A percentile compares a stretch with the other conserved stretches of the same genome.
These are phyloP conservation scores for carrot (Daucus carota) DNA, from an alignment of 129 eudicot species.

Conservation along the genomic window DNA sequence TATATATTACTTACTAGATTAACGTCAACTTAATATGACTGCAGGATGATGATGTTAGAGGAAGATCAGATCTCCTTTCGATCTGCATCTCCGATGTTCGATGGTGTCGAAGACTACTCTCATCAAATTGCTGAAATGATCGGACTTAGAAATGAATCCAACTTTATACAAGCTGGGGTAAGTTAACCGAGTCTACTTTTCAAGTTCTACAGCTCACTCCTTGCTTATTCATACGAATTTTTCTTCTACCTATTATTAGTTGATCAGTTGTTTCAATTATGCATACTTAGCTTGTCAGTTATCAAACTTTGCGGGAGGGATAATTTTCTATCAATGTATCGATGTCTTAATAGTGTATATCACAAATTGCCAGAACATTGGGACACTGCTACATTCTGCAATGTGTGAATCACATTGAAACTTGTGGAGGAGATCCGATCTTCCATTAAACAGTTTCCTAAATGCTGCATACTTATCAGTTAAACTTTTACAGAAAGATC, in stretches of 20 bases:
- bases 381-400: slow-evolving; percentile 4
- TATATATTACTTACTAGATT: background rate
- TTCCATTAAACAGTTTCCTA: background rate
- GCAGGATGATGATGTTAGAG: slow-evolving; percentile 98
- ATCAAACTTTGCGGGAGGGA: background rate
- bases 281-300: background rate
- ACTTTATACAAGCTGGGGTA: slow-evolving; percentile 87
- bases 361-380: background rate
- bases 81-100: slow-evolving; percentile 68
- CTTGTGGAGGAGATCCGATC: background rate
- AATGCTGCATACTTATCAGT: background rate
- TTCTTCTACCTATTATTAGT: background rate
- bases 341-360: background rate
- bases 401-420: background rate
- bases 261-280: background rate
- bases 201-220: background rate
- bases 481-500: background rate
- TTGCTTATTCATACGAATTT: background rate
- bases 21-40: slow-evolving; percentile 4
- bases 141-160: slow-evolving; percentile 83
- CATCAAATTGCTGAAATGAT: slow-evolving; percentile 99
- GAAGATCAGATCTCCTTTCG: slow-evolving; percentile 96
- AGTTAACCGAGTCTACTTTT: slow-evolving; percentile 19
- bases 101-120: slow-evolving; percentile 86
- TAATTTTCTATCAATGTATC: background rate